A percentile compares a stretch with the other conserved stretches of the same genome.
These are phyloP conservation scores for Brassica nigra DNA, from an alignment of 345 rosid species.

Conservation along the genomic window DNA sequence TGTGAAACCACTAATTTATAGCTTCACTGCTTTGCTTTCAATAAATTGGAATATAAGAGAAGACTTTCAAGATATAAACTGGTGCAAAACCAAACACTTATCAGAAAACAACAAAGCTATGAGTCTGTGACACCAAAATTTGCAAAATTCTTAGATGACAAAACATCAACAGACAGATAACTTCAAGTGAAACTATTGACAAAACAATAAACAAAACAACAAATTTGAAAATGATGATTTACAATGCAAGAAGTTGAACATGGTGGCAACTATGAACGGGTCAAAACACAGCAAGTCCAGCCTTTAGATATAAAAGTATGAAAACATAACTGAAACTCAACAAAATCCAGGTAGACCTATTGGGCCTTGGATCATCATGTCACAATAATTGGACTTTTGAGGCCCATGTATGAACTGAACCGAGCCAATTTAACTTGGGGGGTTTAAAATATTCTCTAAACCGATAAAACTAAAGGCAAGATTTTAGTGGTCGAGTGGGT, in stretches of 20 bases:
- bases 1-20: too few species aligned
- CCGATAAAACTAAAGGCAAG: neutral
- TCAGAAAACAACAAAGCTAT: neutral
- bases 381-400: neutral
- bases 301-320: slow-evolving; percentile 9
- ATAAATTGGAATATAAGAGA: slow-evolving; percentile 25
- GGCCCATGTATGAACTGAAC: slow-evolving; percentile 1
- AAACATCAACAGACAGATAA: neutral
- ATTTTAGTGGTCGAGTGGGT: neutral
- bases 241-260: slow-evolving; percentile 10
- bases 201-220: neutral
- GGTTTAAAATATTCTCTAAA: neutral
- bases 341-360: neutral
- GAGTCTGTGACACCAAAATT: neutral
- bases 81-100: slow-evolving; percentile 17
- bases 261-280: neutral
- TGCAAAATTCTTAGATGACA: neutral
- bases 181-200: neutral
- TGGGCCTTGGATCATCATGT: neutral
- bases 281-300: slow-evolving; percentile 7
- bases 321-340: neutral
- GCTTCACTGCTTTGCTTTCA: too few species aligned
- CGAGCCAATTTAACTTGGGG: neutral
- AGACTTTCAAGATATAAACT: slow-evolving; percentile 34
- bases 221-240: neutral